phyloP scores from a whole-genome alignment of 2,329 filamentous ascomycete species.

The Macrophomina phaseolina region DNA sequence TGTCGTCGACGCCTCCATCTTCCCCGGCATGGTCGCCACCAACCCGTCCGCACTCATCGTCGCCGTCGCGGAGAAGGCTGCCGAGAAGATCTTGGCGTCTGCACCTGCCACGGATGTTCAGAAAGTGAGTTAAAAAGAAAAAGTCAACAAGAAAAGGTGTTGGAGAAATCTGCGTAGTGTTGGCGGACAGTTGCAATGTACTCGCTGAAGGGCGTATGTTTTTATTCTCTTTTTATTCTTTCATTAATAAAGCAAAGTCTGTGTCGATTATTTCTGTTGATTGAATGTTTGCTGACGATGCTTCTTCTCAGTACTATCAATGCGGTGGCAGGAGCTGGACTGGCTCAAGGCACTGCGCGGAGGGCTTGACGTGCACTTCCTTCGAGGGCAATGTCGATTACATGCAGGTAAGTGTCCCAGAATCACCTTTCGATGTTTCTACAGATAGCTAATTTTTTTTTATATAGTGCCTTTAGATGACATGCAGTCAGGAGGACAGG shows the following conservation, averaged over 20 bases:
- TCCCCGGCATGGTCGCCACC: slow-evolving; percentile 49
- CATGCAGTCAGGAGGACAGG: background rate
- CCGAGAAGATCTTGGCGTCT: slow-evolving; percentile 42
- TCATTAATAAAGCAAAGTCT: background rate
- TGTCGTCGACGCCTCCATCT: slow-evolving; percentile 56
- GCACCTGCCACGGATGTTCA: slow-evolving; percentile 15
- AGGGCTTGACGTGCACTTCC: slow-evolving; percentile 32
- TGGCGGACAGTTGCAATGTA: background rate
- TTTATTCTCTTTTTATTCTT: background rate
- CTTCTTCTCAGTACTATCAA: slow-evolving; percentile 30
- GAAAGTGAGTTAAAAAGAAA: slow-evolving; percentile 25
- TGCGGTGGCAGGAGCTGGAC: slow-evolving; percentile 33
- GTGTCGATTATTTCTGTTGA: background rate
- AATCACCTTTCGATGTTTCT: too few species aligned
- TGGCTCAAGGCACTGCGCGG: slow-evolving; percentile 32
- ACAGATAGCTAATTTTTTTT: background rate
- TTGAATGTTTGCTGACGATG: background rate
- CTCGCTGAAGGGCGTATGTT: slow-evolving; percentile 3
- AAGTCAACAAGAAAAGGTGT: background rate
- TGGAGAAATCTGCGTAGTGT: slow-evolving; percentile 1
- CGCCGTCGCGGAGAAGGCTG: slow-evolving; percentile 43
- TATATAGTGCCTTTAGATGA: background rate
- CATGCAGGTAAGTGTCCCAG: background rate
- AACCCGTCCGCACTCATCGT: slow-evolving; percentile 48
- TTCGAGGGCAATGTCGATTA: slow-evolving; percentile 12